A percentile compares a stretch with the other conserved stretches of the same genome.
phyloP scores from a whole-genome alignment of 768 basidiomycete species.

The Tricholoma bakamatsutake region DNA sequence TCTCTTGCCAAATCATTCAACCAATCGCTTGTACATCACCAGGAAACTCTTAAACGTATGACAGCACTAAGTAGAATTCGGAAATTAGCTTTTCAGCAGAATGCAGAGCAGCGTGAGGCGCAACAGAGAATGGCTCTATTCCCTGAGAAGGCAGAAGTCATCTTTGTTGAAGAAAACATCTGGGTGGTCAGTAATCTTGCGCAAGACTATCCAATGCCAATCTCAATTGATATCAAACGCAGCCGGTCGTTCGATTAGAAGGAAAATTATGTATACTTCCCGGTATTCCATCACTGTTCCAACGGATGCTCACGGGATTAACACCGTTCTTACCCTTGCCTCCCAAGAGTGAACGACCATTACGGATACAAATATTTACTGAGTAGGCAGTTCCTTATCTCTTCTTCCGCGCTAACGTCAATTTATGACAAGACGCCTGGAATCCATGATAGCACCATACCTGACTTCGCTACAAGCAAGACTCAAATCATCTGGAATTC shows the following conservation, averaged over 20 bases:
- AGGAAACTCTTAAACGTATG: constrained; percentile 77
- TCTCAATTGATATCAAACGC: constrained; percentile 1
- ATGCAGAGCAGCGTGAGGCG: constrained; percentile 68
- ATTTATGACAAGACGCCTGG: constrained; percentile 45
- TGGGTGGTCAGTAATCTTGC: constrained; percentile 68
- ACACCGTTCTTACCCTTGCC: constrained; percentile 76
- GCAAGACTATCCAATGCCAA: not conserved
- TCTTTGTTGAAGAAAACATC: constrained; percentile 74
- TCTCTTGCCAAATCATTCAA: constrained; percentile 84
- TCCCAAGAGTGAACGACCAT: constrained; percentile 64
- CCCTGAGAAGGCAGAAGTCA: constrained; percentile 68
- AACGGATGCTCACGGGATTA: constrained; percentile 70
- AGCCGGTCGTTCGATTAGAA: constrained; percentile 84
- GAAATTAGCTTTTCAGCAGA: constrained; percentile 55
- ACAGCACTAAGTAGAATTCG: constrained; percentile 49
- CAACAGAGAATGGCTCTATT: constrained; percentile 89
- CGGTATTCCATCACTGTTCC: constrained; percentile 83
- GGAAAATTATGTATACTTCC: constrained; percentile 90
- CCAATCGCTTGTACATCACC: constrained; percentile 63
- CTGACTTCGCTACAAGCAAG: constrained; percentile 72
- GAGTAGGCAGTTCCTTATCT: constrained; percentile 36
- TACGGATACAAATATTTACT: constrained; percentile 81
- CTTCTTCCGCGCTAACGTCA: not conserved
- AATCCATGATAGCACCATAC: constrained; percentile 81
- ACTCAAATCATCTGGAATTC: constrained; percentile 67